These are phyloP conservation scores for Trichophyton equinum DNA, from an alignment of 2,329 filamentous ascomycete species.

Conservation along the genomic window DNA sequence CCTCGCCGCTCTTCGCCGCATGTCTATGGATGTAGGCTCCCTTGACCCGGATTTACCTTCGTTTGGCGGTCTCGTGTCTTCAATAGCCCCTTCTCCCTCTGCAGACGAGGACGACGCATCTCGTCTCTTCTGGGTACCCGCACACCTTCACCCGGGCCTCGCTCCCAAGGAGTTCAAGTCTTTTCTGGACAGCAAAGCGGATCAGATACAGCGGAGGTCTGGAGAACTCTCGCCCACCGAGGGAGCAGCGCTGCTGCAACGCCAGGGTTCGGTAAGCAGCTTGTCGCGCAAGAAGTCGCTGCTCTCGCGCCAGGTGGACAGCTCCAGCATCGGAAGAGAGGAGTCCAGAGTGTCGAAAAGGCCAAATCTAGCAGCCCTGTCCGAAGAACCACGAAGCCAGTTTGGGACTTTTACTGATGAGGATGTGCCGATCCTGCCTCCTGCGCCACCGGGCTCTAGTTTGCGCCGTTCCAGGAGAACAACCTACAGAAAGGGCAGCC, in stretches of 20 bases:
- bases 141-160: constrained; percentile 82
- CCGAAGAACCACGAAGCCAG: constrained; percentile 10
- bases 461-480: constrained; percentile 83
- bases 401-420: constrained; percentile 32
- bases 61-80: constrained; percentile 32
- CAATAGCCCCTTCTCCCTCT: constrained; percentile 31
- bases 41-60: constrained; percentile 44
- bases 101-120: constrained; percentile 75
- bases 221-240: constrained; percentile 55
- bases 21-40: constrained; percentile 82
- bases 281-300: constrained; percentile 86
- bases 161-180: constrained; percentile 94
- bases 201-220: constrained; percentile 75
- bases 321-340: constrained; percentile 36
- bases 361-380: constrained; percentile 9
- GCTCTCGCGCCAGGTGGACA: constrained; percentile 83
- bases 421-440: constrained; percentile 77
- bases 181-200: constrained; percentile 85
- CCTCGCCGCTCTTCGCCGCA: constrained; percentile 72
- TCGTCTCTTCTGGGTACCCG: constrained; percentile 88
- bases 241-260: constrained; percentile 41
- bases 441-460: constrained; percentile 59
- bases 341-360: constrained; percentile 5
- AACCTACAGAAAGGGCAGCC: constrained; percentile 77
- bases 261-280: constrained; percentile 44